A percentile compares a stretch with the other conserved stretches of the same genome.
These are phyloP conservation scores for Chrysanthemum seticuspe DNA, from an alignment of 129 eudicot genomes.

Conservation along the genomic window DNA sequence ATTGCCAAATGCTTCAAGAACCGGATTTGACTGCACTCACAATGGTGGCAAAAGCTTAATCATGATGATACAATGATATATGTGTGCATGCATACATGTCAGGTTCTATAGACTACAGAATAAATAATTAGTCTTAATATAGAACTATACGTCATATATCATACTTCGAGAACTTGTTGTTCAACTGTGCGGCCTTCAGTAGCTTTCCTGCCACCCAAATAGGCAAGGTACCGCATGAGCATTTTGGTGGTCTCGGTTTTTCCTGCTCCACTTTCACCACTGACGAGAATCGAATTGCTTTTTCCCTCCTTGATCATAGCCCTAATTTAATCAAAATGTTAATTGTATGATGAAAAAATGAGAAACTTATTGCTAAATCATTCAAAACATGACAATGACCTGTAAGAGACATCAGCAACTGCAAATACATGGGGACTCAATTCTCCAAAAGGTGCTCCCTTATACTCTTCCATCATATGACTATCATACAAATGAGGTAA, in stretches of 20 bases:
- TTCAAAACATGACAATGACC: slow-evolving; percentile 43
- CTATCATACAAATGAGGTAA: slow-evolving; percentile 81
- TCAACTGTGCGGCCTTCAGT: slow-evolving; percentile 99
- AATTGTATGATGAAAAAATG: not conserved
- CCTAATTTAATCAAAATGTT: slow-evolving; percentile 42
- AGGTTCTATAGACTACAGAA: slow-evolving; percentile 13
- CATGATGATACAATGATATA: slow-evolving; percentile 8
- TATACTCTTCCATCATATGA: slow-evolving; percentile 99
- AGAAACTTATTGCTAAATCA: not conserved
- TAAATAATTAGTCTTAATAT: slow-evolving; percentile 24
- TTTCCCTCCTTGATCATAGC: slow-evolving; percentile 93
- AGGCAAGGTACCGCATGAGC: slow-evolving; percentile 97
- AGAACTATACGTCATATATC: slow-evolving; percentile 45
- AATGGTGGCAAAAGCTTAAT: slow-evolving; percentile 13
- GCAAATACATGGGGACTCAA: slow-evolving; percentile 99
- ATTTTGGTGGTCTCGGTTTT: slow-evolving; percentile 99
- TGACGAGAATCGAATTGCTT: slow-evolving; percentile 93
- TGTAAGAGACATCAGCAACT: slow-evolving; percentile 93
- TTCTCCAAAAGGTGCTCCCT: slow-evolving; percentile 96
- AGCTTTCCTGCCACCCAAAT: slow-evolving; percentile 90
- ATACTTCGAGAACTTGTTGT: slow-evolving; percentile 99
- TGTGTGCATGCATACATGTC: not conserved
- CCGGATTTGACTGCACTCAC: slow-evolving; percentile 97
- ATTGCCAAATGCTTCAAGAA: slow-evolving; percentile 99
- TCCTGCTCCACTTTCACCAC: slow-evolving; percentile 99